A percentile compares a stretch with the other conserved stretches of the same genome.
Conservation (phyloP, 768 basidiomycete genomes). For the Leucosporidium yakuticum region DNA sequence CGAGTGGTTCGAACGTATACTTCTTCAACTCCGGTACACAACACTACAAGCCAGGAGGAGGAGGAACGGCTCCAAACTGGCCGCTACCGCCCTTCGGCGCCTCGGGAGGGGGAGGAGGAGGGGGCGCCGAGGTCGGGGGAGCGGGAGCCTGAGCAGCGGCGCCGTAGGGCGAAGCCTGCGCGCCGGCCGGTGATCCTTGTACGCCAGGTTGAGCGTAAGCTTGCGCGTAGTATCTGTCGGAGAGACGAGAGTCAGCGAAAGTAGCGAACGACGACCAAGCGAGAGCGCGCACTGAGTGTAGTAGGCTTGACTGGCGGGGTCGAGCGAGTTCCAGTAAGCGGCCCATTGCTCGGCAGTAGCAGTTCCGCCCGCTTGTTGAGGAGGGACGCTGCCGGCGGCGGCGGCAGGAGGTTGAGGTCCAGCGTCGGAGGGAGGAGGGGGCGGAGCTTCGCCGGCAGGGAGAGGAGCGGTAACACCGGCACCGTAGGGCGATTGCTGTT, state of each 20-base stretch:
- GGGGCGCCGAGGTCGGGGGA: too few species aligned
- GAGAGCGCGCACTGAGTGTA: conserved; percentile 28
- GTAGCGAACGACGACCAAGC: too few species aligned
- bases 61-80: too few species aligned
- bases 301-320: conserved; percentile 30
- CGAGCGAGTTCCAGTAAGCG: conserved; percentile 31
- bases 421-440: conserved; percentile 22
- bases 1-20: too few species aligned
- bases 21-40: too few species aligned
- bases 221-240: conserved; percentile 27
- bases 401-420: conserved; percentile 14
- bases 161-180: too few species aligned
- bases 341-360: conserved; percentile 26
- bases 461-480: conserved; percentile 30
- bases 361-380: conserved; percentile 9
- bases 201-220: conserved; percentile 3
- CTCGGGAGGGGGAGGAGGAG: too few species aligned
- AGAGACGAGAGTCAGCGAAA: neutral
- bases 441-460: conserved; percentile 32
- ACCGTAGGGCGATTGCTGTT: conserved; percentile 11
- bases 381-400: neutral
- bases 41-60: too few species aligned
- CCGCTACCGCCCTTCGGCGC: too few species aligned
- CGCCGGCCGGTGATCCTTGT: too few species aligned
- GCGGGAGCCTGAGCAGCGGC: too few species aligned